Percentiles rank a stretch among this genome's conserved stretches.
These are phyloP conservation scores for Gautieria morchelliformis DNA, from an alignment of 768 basidiomycete genomes.

Conservation along the genomic window DNA sequence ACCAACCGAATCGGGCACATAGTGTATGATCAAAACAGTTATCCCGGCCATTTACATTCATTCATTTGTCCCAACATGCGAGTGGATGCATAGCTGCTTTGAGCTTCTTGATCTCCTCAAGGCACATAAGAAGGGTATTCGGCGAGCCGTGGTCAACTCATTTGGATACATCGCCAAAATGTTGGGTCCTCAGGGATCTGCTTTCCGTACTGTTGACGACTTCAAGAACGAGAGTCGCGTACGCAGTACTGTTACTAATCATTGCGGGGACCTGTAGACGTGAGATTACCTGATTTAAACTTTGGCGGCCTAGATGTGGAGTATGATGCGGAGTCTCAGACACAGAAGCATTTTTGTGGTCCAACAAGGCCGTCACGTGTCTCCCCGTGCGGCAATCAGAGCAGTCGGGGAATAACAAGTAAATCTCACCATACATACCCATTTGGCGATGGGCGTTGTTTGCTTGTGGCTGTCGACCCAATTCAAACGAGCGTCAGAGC, in stretches of 20 bases:
- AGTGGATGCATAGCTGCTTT: slow-evolving; percentile 99
- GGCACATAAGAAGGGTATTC: slow-evolving; percentile 98
- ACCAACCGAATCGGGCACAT: slow-evolving; percentile 99
- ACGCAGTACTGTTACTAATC: slow-evolving; percentile 95
- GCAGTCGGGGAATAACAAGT: too few species aligned
- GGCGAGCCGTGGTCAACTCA: slow-evolving; percentile 97
- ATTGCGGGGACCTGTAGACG: slow-evolving; percentile 88
- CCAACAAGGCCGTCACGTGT: too few species aligned
- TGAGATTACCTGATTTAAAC: slow-evolving; percentile 17
- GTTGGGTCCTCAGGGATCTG: slow-evolving; percentile 97
- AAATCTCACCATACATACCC: too few species aligned
- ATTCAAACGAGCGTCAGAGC: too few species aligned
- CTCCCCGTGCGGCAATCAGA: too few species aligned
- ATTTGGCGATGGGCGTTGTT: too few species aligned
- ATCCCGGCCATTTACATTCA: not conserved
- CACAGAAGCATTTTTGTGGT: too few species aligned
- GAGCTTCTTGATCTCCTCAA: slow-evolving; percentile 94
- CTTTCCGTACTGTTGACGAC: slow-evolving; percentile 87
- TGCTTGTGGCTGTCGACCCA: too few species aligned
- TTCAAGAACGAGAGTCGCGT: slow-evolving; percentile 97
- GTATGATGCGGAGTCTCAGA: too few species aligned
- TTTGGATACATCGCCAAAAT: slow-evolving; percentile 99
- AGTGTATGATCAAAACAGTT: slow-evolving; percentile 23
- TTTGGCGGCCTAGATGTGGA: too few species aligned
- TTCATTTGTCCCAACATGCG: slow-evolving; percentile 86